Evolutionary conservation across 208 protist genomes (phyloP), one percentile per base, ranked within the genome.

Genomic region (Histomonas meleagridis): DNA sequence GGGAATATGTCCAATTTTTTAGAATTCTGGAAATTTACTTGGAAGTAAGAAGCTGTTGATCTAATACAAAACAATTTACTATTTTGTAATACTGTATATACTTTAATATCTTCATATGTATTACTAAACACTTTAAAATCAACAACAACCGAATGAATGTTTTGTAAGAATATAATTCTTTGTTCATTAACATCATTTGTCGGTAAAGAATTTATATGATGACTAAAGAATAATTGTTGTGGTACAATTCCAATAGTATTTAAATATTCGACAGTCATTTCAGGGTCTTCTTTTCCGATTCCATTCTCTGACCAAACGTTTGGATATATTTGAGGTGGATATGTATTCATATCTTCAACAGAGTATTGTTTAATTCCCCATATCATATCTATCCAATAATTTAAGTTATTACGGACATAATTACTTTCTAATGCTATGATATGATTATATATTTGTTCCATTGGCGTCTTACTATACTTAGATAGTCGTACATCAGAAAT

Each of bases 361-460:
- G 76, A 40, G 32, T 14, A 55, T n/a, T 86, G 76, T 55, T 86
- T 86, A 46, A 32, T 57, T 12, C 76, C 76, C 76, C 76, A 86
- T 4, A 86, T 35, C 16, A 51, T 18, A 35, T 86, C 76, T 38
- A 86, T 86, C 76, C 76, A 86, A 16, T 35, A 26, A 16, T 86
- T 86, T 18, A 86, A 38, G 0, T 48, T 0, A 5, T 32, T 32
- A 10, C 46, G 55, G 16, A 55, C 76, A 55, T 4, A 14, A 38
- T 86, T 46, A 18, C 16, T 35, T 55, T 86, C 76, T 5, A 86
- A 16, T 9, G 76, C 40, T 38, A 26, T 55, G 1, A 40, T 51
- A 16, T 86, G 51, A 40, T 51, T 51, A 28, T 86, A 86, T n/a
- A 86, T n/a, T n/a, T 38, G 55, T 5, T 86, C 40, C n/a, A 51